These are phyloP conservation scores for Pseudonectria buxi DNA, from an alignment of 2,329 filamentous ascomycete genomes.

Conservation along the genomic window DNA sequence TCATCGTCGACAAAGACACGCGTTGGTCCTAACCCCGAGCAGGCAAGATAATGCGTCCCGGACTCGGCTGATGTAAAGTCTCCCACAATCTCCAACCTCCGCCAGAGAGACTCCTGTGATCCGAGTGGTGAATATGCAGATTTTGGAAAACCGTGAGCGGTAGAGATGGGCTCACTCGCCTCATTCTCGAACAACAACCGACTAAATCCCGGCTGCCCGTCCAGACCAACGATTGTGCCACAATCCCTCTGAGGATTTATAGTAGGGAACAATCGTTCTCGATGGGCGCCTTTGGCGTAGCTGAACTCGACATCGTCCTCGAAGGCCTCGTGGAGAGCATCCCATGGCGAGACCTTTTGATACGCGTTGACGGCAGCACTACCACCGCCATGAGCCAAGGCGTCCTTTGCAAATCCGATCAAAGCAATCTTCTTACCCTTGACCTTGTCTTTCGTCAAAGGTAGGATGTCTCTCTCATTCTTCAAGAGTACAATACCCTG, in stretches of 20 bases:
- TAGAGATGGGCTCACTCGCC: slow-evolving; percentile 11
- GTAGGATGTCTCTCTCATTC: slow-evolving; percentile 50
- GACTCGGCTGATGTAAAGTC: slow-evolving; percentile 23
- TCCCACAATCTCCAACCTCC: slow-evolving; percentile 20
- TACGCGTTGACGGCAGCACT: slow-evolving; percentile 26
- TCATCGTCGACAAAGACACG: slow-evolving; percentile 20
- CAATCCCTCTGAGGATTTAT: slow-evolving; percentile 8
- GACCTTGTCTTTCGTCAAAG: slow-evolving; percentile 29
- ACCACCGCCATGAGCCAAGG: slow-evolving; percentile 25
- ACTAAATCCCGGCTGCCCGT: slow-evolving; percentile 23
- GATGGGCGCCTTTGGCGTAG: slow-evolving; percentile 18
- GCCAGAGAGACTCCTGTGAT: slow-evolving; percentile 18
- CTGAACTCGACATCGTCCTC: slow-evolving; percentile 14
- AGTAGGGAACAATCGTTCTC: slow-evolving; percentile 12
- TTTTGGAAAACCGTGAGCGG: slow-evolving; percentile 10
- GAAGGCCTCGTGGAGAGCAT: slow-evolving; percentile 19
- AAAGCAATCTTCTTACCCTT: slow-evolving; percentile 22
- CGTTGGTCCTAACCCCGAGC: slow-evolving; percentile 22
- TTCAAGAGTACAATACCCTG: slow-evolving; percentile 58
- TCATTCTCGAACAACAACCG: slow-evolving; percentile 17
- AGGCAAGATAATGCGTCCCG: slow-evolving; percentile 23
- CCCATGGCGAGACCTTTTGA: slow-evolving; percentile 25
- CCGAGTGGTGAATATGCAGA: slow-evolving; percentile 19
- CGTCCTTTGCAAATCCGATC: slow-evolving; percentile 26
- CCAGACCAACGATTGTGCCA: slow-evolving; percentile 19